Evolutionary conservation across 192 early-diverging fungal species (phyloP).

Genomic region (Geosiphon pyriformis): DNA sequence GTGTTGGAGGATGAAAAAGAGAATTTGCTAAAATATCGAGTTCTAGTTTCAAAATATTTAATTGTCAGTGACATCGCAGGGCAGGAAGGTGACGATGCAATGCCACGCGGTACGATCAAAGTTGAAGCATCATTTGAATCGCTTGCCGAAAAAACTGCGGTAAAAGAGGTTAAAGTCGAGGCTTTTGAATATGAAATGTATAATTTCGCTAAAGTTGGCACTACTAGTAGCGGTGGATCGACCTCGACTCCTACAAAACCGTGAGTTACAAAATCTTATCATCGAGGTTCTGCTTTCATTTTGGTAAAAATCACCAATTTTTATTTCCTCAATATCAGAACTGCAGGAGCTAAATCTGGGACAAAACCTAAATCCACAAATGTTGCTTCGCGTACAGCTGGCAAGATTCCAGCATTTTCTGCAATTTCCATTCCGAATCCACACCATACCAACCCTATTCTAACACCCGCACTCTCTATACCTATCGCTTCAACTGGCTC

Average conservation of each 20-base stretch:
- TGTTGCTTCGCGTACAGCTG: not conserved
- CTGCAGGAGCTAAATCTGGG: not conserved
- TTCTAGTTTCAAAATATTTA: slow-evolving; percentile 15
- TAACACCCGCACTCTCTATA: slow-evolving; percentile 11
- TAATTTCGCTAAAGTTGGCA: slow-evolving; percentile 19
- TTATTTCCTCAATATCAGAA: not conserved
- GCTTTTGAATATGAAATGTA: slow-evolving; percentile 28
- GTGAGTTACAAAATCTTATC: not conserved
- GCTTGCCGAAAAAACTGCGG: slow-evolving; percentile 9
- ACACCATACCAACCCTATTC: slow-evolving; percentile 19
- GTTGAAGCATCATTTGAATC: slow-evolving; percentile 22
- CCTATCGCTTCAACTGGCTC: slow-evolving; percentile 1
- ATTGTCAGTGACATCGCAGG: slow-evolving; percentile 2
- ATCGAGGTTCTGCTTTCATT: not conserved
- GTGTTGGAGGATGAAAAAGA: slow-evolving; percentile 15
- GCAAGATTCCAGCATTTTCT: slow-evolving; percentile 23
- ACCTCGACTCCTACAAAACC: not conserved
- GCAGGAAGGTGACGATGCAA: not conserved
- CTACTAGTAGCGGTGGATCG: not conserved
- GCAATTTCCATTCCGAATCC: slow-evolving; percentile 13
- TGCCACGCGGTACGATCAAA: slow-evolving; percentile 9
- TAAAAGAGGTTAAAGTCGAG: slow-evolving; percentile 26
- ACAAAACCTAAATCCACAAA: not conserved
- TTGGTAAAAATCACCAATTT: not conserved
- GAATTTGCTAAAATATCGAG: slow-evolving; percentile 20